Percentiles rank a stretch among this genome's conserved stretches.
Evolutionary conservation across 768 basidiomycete genomes (phyloP).

Genomic region (Tylopilus rubrobrunneus): DNA sequence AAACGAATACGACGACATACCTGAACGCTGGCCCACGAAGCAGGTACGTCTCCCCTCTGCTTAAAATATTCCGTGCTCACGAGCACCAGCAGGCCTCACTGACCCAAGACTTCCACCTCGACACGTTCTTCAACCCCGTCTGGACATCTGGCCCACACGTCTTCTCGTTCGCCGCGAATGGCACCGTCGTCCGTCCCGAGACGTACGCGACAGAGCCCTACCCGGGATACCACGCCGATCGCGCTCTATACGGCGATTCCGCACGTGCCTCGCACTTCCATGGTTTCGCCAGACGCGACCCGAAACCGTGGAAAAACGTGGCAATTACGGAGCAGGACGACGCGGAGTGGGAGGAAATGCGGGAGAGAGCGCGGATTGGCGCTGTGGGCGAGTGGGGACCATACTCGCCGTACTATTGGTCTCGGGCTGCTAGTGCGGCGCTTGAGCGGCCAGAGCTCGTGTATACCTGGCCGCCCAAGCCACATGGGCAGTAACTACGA

Average conservation of each 20-base stretch:
- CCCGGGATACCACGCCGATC: not conserved
- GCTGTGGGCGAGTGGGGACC: not conserved
- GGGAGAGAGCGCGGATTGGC: not conserved
- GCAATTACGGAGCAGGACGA: not conserved
- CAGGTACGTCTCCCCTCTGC: not conserved
- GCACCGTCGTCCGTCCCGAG: slow-evolving; percentile 7
- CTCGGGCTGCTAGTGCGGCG: not conserved
- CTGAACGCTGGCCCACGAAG: not conserved
- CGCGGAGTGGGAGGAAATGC: not conserved
- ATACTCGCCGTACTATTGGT: not conserved
- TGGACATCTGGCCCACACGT: slow-evolving; percentile 25
- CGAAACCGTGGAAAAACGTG: slow-evolving; percentile 21
- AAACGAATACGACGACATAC: not conserved
- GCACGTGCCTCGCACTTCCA: not conserved
- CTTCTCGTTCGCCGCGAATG: slow-evolving; percentile 8
- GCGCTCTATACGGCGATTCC: not conserved
- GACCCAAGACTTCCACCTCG: slow-evolving; percentile 42
- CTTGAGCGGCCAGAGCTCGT: not conserved
- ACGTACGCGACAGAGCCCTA: not conserved
- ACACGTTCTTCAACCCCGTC: slow-evolving; percentile 41
- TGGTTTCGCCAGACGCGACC: not conserved
- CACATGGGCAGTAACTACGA: too few relatives aligned
- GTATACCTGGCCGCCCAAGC: not conserved
- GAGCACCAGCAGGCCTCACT: not conserved
- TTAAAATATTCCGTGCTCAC: not conserved